A percentile compares a stretch with the other conserved stretches of the same genome.
Evolutionary conservation across 192 early-diverging fungal species (phyloP).

Genomic region (Gryganskiella cystojenkinii): DNA sequence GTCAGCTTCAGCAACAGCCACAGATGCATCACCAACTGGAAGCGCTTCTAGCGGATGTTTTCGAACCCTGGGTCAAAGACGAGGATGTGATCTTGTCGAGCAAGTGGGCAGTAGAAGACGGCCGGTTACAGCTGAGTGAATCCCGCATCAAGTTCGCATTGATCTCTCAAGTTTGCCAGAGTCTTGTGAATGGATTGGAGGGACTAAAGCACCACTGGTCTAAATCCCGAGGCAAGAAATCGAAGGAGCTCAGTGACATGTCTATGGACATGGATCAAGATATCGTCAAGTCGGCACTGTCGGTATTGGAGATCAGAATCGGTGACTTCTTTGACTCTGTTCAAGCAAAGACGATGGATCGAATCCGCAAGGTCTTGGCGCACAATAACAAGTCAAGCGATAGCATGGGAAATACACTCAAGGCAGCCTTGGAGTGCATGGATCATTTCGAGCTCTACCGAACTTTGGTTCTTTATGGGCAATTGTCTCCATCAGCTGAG

Average conservation of each 20-base stretch:
- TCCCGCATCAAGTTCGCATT: slow-evolving; percentile 14
- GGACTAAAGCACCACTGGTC: slow-evolving; percentile 5
- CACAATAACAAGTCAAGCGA: background rate
- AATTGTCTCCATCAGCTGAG: background rate
- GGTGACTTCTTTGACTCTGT: slow-evolving; percentile 11
- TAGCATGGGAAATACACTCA: background rate
- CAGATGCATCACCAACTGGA: slow-evolving; percentile 4
- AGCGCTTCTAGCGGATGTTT: background rate
- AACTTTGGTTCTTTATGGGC: slow-evolving; percentile 25
- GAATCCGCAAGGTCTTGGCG: slow-evolving; percentile 15
- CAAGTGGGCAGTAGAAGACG: background rate
- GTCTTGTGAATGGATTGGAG: slow-evolving; percentile 26
- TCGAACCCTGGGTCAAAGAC: slow-evolving; percentile 2
- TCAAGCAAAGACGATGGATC: slow-evolving; percentile 1
- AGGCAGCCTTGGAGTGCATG: slow-evolving; percentile 12
- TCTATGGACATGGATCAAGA: background rate
- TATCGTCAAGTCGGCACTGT: background rate
- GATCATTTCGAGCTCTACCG: slow-evolving; percentile 37
- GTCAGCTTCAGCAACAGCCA: background rate
- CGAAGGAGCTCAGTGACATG: slow-evolving; percentile 4
- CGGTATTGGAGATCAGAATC: background rate
- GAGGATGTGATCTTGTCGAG: background rate
- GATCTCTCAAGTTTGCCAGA: slow-evolving; percentile 24
- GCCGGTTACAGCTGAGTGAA: slow-evolving; percentile 8
- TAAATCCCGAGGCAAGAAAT: slow-evolving; percentile 6